These are phyloP conservation scores for Chimonanthus salicifolius DNA, from an alignment of 164 flowering plant genomes.

Conservation along the genomic window DNA sequence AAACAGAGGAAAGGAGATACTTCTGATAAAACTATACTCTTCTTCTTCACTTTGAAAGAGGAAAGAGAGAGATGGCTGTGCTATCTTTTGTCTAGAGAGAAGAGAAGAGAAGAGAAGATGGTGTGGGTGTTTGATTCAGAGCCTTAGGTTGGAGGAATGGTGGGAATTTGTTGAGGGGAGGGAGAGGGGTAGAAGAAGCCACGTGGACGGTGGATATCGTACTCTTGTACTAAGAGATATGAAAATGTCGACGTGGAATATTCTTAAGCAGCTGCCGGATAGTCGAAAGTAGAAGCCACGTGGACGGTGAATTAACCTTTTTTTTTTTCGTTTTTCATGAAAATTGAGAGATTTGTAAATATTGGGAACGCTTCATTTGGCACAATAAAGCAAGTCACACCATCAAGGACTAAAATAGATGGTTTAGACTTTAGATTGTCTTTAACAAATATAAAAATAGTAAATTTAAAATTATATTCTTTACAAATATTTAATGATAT, in stretches of 20 bases:
- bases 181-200: not conserved
- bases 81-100: not conserved
- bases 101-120: not conserved
- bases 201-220: not conserved
- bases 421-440: no score
- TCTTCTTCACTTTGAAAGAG: not conserved
- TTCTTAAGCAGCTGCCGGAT: not conserved
- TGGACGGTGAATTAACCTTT: not conserved
- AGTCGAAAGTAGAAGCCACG: not conserved
- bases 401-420: no score
- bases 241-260: not conserved
- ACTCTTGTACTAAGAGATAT: not conserved
- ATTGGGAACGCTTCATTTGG: no score
- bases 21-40: not conserved
- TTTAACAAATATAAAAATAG: no score
- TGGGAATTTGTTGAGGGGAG: not conserved
- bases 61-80: no score
- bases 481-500: no score
- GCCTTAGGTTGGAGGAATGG: slow-evolving; percentile 7
- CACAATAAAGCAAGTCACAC: no score
- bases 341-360: no score
- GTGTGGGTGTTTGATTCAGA: not conserved
- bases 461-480: no score
- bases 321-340: no score
- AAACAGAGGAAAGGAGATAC: no score